Evolutionary conservation across 2,329 filamentous ascomycete genomes (phyloP), one percentile per base, ranked within the genome.

Genomic region (Sarocladiaceae sp.): DNA sequence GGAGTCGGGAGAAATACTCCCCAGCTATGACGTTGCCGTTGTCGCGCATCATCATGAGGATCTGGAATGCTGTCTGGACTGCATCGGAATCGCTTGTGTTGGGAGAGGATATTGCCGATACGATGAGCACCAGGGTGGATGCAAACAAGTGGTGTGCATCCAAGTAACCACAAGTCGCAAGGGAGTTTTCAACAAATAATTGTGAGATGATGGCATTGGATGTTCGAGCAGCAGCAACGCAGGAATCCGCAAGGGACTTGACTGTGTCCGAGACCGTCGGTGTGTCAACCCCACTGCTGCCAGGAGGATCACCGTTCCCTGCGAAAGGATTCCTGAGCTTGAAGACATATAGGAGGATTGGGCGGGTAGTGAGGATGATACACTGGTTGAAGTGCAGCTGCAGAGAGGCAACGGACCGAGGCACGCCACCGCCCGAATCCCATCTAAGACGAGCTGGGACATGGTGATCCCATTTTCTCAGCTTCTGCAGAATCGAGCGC

Each of bases 371-470:
- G 47, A 65, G 66, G 31, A 68, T 67, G 15, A 68, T 66, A 52
- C 64, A 67, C n/a, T 68, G 65, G 11, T 64, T 63, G 50, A 66
- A 66, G 1, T 63, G 63, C 0, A 66, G 59, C 22, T 65, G 62
- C 0, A 64, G 58, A 18, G 63, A 65, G 0, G 60, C 60, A 0
- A 62, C 62, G 0, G 62, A 57, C 0, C 62, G 42, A 0, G 59
- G 61, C 1, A 61, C 63, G 8, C 60, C 58, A 0, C 58, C 54
- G 18, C 64, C 62, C 15, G n/a, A n/a, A 4, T 60, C 59, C 13
- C 64, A 52, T 0, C 62, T 57, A 58, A 65, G 57, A 1, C 57
- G 55, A 0, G 54, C 50, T 0, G 59, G 61, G 1, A 65, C 18
- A 1, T 60, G 59, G 1, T 64, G 62, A 1, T 65, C 58, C 62